A percentile compares a stretch with the other conserved stretches of the same genome.
These are phyloP conservation scores for Pichia sp. DNA, from an alignment of 1,139 yeast genomes.

Conservation along the genomic window DNA sequence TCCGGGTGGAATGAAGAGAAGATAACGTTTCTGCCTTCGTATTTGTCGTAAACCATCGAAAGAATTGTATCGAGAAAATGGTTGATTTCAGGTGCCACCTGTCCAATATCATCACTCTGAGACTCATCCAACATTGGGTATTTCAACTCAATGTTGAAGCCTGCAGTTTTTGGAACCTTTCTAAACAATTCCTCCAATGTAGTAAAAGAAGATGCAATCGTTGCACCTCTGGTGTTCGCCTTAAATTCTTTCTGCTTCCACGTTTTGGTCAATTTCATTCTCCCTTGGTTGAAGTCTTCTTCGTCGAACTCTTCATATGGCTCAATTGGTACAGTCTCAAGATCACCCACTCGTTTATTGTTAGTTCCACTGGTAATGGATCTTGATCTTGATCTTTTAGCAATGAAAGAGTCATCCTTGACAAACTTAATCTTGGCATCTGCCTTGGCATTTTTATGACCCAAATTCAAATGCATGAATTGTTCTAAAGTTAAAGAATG, in stretches of 20 bases:
- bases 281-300: slow-evolving; percentile 42
- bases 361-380: slow-evolving; percentile 20
- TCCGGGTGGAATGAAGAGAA: slow-evolving; percentile 96
- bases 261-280: slow-evolving; percentile 84
- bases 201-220: slow-evolving; percentile 89
- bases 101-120: slow-evolving; percentile 82
- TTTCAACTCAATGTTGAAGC: slow-evolving; percentile 91
- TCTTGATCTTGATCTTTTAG: slow-evolving; percentile 24
- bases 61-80: slow-evolving; percentile 84
- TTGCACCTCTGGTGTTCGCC: slow-evolving; percentile 85
- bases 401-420: slow-evolving; percentile 32
- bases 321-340: background rate
- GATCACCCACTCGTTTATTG: background rate
- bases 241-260: slow-evolving; percentile 84
- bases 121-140: slow-evolving; percentile 97
- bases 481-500: slow-evolving; percentile 88
- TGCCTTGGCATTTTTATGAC: slow-evolving; percentile 27
- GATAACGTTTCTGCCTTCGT: slow-evolving; percentile 76
- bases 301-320: slow-evolving; percentile 5
- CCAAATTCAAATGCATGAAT: slow-evolving; percentile 58
- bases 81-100: slow-evolving; percentile 78
- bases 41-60: slow-evolving; percentile 72
- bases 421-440: slow-evolving; percentile 21
- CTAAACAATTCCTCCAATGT: slow-evolving; percentile 80
- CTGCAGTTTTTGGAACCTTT: slow-evolving; percentile 77